Evolutionary conservation across 1,284 basidiomycete genomes (phyloP), one percentile per base, ranked within the genome.

Genomic region (Cystobasidiaceae sp.): DNA sequence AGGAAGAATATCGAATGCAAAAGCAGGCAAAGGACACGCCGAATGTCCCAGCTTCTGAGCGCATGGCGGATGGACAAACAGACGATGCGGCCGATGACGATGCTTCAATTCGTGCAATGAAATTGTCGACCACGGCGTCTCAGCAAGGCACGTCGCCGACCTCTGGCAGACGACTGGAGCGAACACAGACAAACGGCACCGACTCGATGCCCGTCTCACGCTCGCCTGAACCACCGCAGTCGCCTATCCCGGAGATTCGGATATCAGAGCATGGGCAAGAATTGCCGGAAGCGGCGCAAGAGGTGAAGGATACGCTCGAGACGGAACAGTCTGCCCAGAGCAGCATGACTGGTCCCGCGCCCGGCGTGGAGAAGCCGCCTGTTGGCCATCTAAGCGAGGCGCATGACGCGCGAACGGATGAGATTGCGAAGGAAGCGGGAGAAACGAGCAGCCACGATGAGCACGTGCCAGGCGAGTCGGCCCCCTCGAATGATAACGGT

Each of bases 1-100:
- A 98, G 77, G 94, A 98, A 76, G 94, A 99, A 77, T 99, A 98
- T 76, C 82, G 96, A 30, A 75, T 79, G 70, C 82, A 82, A 70
- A 81, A 81, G 70, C 75, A 78, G 7, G 69, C 73, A 63, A 51
- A 74, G 60, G 75, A 71, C n/a, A 69, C 72, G 34, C 66, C 71
- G 15, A 17, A 28, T 8, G 57, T 49, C 1, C 43, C 62, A 5
- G 59, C 28, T 7, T 25, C 6, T 11, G 50, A 33, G 23, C 58
- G 41, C 5, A 1, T 7, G 17, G n/a, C n/a, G n/a, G n/a, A n/a
- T n/a, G n/a, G n/a, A n/a, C n/a, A n/a, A n/a, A n/a, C n/a, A n/a
- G n/a, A n/a, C n/a, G n/a, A n/a, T n/a, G n/a, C n/a, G n/a, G 66
- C 58, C 11, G 66, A 67, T 33, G 66, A 67, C 28, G 46, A 62